phyloP scores from a whole-genome alignment of 2,329 filamentous ascomycete genomes.

The Cladosporium sp. region DNA sequence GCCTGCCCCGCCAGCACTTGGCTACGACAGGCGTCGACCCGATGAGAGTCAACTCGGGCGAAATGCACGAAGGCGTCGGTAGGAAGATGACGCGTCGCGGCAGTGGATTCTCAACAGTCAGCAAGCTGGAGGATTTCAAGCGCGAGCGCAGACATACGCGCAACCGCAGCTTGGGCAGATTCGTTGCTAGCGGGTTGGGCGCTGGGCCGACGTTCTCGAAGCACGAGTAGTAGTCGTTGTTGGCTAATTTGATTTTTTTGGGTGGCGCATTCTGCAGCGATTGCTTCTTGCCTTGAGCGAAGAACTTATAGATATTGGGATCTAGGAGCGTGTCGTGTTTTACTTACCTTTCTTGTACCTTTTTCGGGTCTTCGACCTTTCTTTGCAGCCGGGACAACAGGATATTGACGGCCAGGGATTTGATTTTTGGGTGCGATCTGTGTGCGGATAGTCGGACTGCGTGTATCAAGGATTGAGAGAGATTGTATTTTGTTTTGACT shows the following conservation, averaged over 20 bases:
- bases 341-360: not conserved
- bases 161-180: slow-evolving; percentile 27
- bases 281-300: not conserved
- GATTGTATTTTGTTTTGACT: not conserved
- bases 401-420: not conserved
- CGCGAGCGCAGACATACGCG: slow-evolving; percentile 21
- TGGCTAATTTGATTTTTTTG: not conserved
- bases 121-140: slow-evolving; percentile 17
- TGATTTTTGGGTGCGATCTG: not conserved
- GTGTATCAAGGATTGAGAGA: not conserved
- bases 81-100: slow-evolving; percentile 20
- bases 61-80: slow-evolving; percentile 22
- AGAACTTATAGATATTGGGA: not conserved
- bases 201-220: slow-evolving; percentile 34
- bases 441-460: not conserved
- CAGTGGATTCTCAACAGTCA: slow-evolving; percentile 18
- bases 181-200: slow-evolving; percentile 30
- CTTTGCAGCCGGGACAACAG: not conserved
- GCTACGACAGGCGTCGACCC: slow-evolving; percentile 11
- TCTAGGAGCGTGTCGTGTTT: not conserved
- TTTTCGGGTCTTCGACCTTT: not conserved
- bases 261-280: not conserved
- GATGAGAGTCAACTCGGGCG: slow-evolving; percentile 9
- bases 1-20: slow-evolving; percentile 30
- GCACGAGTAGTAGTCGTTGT: slow-evolving; percentile 23